These are phyloP conservation scores for Fusarium keratoplasticum DNA, from an alignment of 2,329 filamentous ascomycete species.

Conservation along the genomic window DNA sequence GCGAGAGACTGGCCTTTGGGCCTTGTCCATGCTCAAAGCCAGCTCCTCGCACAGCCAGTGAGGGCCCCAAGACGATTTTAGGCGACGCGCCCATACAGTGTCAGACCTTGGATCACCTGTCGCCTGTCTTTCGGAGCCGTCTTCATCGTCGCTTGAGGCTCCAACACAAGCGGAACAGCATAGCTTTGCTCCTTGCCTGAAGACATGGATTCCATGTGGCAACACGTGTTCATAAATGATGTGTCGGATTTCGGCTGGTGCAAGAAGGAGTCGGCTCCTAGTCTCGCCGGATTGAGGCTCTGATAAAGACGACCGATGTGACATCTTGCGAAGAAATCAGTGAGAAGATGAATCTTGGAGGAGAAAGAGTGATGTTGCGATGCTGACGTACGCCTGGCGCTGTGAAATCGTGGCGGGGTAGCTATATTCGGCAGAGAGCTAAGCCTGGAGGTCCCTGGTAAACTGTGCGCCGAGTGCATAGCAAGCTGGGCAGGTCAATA, in stretches of 20 bases:
- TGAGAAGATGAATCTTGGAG: background rate
- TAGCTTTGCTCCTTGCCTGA: background rate
- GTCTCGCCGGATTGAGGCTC: background rate
- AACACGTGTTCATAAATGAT: background rate
- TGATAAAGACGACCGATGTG: background rate
- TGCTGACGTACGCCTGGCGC: background rate
- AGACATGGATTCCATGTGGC: background rate
- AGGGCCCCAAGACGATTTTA: background rate
- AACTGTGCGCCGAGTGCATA: background rate
- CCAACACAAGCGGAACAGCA: background rate
- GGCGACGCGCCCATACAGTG: background rate
- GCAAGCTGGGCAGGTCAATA: background rate
- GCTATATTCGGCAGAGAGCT: background rate
- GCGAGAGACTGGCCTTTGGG: background rate
- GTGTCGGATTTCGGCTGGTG: background rate
- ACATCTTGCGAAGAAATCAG: background rate
- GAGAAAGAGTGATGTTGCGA: background rate
- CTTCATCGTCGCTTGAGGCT: background rate
- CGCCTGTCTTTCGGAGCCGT: background rate
- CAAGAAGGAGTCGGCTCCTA: background rate
- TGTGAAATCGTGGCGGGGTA: background rate
- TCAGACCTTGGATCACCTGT: background rate
- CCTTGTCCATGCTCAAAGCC: background rate
- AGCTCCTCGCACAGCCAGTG: background rate
- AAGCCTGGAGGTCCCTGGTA: background rate